These are phyloP conservation scores for Scytalidium lignicola DNA, from an alignment of 2,329 filamentous ascomycete species.

Conservation along the genomic window DNA sequence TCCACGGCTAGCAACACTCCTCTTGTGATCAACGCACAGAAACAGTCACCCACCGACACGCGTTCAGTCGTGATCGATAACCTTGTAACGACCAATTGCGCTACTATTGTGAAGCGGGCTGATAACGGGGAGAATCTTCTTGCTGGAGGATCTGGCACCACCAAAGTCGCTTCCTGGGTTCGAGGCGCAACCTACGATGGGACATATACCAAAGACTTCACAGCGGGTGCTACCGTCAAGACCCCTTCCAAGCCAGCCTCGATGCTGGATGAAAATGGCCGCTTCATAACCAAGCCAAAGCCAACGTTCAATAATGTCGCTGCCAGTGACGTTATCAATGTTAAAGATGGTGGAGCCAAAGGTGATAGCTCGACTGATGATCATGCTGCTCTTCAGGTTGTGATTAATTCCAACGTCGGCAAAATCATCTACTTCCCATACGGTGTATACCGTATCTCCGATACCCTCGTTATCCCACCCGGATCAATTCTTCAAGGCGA, in stretches of 20 bases:
- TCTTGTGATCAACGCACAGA: constrained; percentile 24
- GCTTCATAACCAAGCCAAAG: too few species aligned
- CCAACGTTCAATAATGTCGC: too few species aligned
- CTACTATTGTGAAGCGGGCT: too few species aligned
- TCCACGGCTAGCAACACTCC: constrained; percentile 44
- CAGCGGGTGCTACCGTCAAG: too few species aligned
- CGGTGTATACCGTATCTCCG: constrained; percentile 49
- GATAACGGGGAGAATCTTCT: constrained; percentile 36
- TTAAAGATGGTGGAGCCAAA: constrained; percentile 32
- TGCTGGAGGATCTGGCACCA: constrained; percentile 59
- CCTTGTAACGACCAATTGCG: too few species aligned
- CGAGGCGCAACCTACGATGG: constrained; percentile 67
- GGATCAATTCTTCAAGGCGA: constrained; percentile 35
- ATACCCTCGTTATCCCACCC: constrained; percentile 41
- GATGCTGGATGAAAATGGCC: too few species aligned
- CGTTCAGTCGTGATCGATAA: too few species aligned
- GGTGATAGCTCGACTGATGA: constrained; percentile 56
- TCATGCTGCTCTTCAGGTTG: constrained; percentile 51
- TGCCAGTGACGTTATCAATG: too few species aligned
- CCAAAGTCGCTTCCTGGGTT: constrained; percentile 65
- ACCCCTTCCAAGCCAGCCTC: too few species aligned
- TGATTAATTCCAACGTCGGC: constrained; percentile 46
- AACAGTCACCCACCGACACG: too few species aligned
- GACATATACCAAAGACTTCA: too few species aligned
- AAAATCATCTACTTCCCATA: constrained; percentile 53